A percentile compares a stretch with the other conserved stretches of the same genome.
Conservation (phyloP, 805 yeast species). For the Ogataea angusta region DNA sequence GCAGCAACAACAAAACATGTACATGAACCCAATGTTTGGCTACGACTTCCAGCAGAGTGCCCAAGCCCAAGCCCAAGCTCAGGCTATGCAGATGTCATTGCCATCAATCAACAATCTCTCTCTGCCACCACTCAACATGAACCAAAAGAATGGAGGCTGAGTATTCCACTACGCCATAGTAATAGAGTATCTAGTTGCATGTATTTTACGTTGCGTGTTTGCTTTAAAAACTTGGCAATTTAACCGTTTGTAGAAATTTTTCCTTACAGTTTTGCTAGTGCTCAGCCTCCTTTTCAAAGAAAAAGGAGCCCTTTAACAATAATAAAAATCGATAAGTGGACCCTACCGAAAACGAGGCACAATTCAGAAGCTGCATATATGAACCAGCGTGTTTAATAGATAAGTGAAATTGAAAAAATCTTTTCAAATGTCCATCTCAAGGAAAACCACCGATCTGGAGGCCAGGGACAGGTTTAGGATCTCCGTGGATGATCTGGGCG, state of each 20-base stretch:
- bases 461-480: slow-evolving; percentile 21
- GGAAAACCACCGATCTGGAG: slow-evolving; percentile 16
- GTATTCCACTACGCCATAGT: not conserved
- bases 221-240: not conserved
- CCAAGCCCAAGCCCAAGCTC: slow-evolving; percentile 20
- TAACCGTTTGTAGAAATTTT: not conserved
- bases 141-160: slow-evolving; percentile 23
- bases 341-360: slow-evolving; percentile 7
- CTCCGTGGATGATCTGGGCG: slow-evolving; percentile 38
- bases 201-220: slow-evolving; percentile 4
- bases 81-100: slow-evolving; percentile 22
- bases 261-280: not conserved
- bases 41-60: slow-evolving; percentile 22
- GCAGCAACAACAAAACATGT: slow-evolving; percentile 17
- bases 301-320: not conserved
- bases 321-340: slow-evolving; percentile 2
- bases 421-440: slow-evolving; percentile 5
- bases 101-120: slow-evolving; percentile 32
- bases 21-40: slow-evolving; percentile 21
- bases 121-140: slow-evolving; percentile 32
- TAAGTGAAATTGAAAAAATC: not conserved
- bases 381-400: not conserved
- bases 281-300: slow-evolving; percentile 11
- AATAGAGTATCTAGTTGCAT: slow-evolving; percentile 1
- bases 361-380: not conserved